Percentiles rank a stretch among this genome's conserved stretches.
Evolutionary conservation across 345 rosid species (phyloP).

Genomic region (Eucalyptus regnans): DNA sequence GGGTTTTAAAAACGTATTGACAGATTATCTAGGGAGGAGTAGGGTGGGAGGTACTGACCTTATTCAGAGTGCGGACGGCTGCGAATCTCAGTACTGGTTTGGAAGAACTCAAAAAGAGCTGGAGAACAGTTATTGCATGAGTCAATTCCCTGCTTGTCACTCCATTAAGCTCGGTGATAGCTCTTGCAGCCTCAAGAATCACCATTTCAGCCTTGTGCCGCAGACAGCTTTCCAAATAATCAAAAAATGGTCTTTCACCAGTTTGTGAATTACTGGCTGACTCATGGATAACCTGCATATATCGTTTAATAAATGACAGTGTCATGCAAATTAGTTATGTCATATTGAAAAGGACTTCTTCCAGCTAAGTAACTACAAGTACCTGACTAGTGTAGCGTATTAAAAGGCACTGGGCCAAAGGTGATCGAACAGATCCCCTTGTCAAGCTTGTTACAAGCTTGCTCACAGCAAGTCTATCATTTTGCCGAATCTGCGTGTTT

Average conservation of each 20-base stretch:
- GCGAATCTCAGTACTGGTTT: constrained; percentile 96
- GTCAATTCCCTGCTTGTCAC: constrained; percentile 90
- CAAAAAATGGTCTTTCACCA: constrained; percentile 92
- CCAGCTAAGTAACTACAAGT: background rate
- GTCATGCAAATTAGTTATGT: background rate
- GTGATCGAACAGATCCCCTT: constrained; percentile 96
- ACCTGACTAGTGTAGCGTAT: constrained; percentile 94
- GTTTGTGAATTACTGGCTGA: constrained; percentile 51
- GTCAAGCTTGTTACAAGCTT: constrained; percentile 92
- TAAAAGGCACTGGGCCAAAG: constrained; percentile 93
- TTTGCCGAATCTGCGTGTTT: constrained; percentile 72
- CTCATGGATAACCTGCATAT: constrained; percentile 78
- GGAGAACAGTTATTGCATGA: constrained; percentile 97
- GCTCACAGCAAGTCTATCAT: constrained; percentile 92
- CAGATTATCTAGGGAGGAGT: background rate
- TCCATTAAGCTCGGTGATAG: constrained; percentile 91
- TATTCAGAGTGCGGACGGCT: constrained; percentile 95
- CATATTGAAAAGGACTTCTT: background rate
- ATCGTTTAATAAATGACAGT: background rate
- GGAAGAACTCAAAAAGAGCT: constrained; percentile 93
- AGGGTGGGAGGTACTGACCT: constrained; percentile 20
- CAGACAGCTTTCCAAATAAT: constrained; percentile 87
- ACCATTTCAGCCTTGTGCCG: constrained; percentile 99
- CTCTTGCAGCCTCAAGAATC: constrained; percentile 96
- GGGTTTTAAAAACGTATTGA: background rate